phyloP scores from a whole-genome alignment of 306 rosid species.

The Gastrolobium bilobum region DNA sequence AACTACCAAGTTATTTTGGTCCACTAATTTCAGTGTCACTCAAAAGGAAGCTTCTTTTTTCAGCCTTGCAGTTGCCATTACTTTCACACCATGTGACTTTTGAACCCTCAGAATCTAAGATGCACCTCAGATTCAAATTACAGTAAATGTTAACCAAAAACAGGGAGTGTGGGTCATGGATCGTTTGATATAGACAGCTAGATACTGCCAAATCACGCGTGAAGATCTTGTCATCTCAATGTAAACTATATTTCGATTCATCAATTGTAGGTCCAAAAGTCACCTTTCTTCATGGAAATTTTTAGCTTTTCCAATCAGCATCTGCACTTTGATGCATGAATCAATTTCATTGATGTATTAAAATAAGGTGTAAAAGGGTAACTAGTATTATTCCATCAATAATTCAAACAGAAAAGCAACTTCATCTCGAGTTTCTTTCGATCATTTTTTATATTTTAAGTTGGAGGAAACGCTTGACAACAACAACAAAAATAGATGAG shows the following conservation, averaged over 20 bases:
- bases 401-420: constrained; percentile 33
- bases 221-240: constrained; percentile 46
- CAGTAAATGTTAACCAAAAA: constrained; percentile 15
- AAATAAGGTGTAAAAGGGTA: too few species aligned
- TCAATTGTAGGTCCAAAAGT: constrained; percentile 47
- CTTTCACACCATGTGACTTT: constrained; percentile 38
- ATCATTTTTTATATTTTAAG: not conserved
- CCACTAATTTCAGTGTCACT: constrained; percentile 34
- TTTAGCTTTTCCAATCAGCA: constrained; percentile 40
- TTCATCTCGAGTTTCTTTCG: constrained; percentile 5
- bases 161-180: constrained; percentile 45
- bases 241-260: constrained; percentile 35
- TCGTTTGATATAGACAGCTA: constrained; percentile 38
- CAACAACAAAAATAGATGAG: constrained; percentile 4
- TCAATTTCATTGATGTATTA: constrained; percentile 31
- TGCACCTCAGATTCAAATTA: constrained; percentile 30
- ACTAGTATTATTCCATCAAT: constrained; percentile 15
- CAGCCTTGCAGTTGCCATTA: constrained; percentile 11
- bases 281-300: constrained; percentile 22
- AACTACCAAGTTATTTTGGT: not conserved
- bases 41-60: not conserved
- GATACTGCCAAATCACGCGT: constrained; percentile 51
- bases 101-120: not conserved
- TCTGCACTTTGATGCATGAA: constrained; percentile 35
- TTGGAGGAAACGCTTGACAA: constrained; percentile 32